Percentiles rank a stretch among this genome's conserved stretches.
phyloP scores from a whole-genome alignment of 2,329 filamentous ascomycete species.

The Anisogramma anomala region DNA sequence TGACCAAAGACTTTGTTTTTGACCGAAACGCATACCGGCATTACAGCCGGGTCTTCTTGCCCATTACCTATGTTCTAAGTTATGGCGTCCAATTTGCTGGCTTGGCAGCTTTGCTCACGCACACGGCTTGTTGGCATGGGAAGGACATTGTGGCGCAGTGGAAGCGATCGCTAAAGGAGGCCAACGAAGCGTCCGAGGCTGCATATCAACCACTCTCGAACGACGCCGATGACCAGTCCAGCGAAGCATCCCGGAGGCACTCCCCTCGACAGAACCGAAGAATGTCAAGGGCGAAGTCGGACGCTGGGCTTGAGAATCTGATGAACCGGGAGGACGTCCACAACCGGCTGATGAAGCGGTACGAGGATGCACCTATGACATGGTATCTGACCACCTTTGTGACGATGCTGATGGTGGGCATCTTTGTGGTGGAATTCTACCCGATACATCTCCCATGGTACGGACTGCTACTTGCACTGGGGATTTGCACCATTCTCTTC shows the following conservation, averaged over 20 bases:
- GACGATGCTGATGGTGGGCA: slow-evolving; percentile 65
- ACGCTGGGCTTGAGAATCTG: slow-evolving; percentile 36
- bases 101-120: slow-evolving; percentile 65
- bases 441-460: slow-evolving; percentile 80
- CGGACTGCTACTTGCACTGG: slow-evolving; percentile 65
- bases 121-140: slow-evolving; percentile 77
- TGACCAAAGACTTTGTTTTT: slow-evolving; percentile 68
- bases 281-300: slow-evolving; percentile 23
- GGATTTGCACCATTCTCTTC: slow-evolving; percentile 70
- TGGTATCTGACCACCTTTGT: slow-evolving; percentile 73
- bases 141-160: slow-evolving; percentile 71
- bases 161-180: slow-evolving; percentile 56
- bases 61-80: slow-evolving; percentile 77
- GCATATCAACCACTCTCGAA: slow-evolving; percentile 38
- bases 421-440: slow-evolving; percentile 78
- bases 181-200: slow-evolving; percentile 36
- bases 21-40: slow-evolving; percentile 62
- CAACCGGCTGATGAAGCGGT: slow-evolving; percentile 70
- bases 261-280: slow-evolving; percentile 1
- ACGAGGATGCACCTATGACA: slow-evolving; percentile 66
- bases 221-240: slow-evolving; percentile 5
- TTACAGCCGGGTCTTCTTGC: slow-evolving; percentile 78
- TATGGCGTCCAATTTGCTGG: slow-evolving; percentile 81
- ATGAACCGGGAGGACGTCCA: slow-evolving; percentile 70
- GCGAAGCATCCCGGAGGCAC: slow-evolving; percentile 8